Evolutionary conservation across 192 early-diverging fungal species (phyloP).

Genomic region (Allomyces javanicus): DNA sequence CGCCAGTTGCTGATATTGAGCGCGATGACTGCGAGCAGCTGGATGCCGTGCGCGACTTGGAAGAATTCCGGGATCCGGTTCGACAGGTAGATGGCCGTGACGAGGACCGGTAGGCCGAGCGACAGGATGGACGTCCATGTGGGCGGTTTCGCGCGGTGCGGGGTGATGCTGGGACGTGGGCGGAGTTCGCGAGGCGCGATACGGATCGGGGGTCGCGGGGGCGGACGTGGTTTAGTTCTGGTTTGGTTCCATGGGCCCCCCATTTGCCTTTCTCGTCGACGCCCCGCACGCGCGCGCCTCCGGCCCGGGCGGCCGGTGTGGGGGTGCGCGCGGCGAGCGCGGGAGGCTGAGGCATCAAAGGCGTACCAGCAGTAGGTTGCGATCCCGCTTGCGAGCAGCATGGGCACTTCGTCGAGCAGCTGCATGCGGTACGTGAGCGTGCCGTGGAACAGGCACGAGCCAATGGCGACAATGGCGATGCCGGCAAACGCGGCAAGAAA

Average conservation of each 20-base stretch:
- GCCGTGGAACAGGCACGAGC: constrained; percentile 21
- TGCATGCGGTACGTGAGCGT: constrained; percentile 16
- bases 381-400: constrained; percentile 10
- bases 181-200: no score
- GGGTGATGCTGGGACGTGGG: no score
- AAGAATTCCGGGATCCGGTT: constrained; percentile 2
- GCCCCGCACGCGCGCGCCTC: no score
- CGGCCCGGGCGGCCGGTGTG: neutral
- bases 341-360: no score
- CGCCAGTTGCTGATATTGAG: neutral
- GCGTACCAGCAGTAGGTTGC: constrained; percentile 4
- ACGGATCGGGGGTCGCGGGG: constrained; percentile 3
- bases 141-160: no score
- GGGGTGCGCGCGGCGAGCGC: neutral
- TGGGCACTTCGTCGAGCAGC: constrained; percentile 25
- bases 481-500: constrained; percentile 4
- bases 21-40: neutral
- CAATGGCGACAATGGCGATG: constrained; percentile 15
- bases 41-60: neutral
- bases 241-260: no score
- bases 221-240: neutral
- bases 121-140: no score
- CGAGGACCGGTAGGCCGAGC: constrained; percentile 3
- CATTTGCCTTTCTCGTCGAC: no score
- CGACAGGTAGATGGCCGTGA: constrained; percentile 15